Base-by-base conservation (phyloP, 2,329 filamentous ascomycete genomes). In the Colletotrichum chrysophilum region DNA sequence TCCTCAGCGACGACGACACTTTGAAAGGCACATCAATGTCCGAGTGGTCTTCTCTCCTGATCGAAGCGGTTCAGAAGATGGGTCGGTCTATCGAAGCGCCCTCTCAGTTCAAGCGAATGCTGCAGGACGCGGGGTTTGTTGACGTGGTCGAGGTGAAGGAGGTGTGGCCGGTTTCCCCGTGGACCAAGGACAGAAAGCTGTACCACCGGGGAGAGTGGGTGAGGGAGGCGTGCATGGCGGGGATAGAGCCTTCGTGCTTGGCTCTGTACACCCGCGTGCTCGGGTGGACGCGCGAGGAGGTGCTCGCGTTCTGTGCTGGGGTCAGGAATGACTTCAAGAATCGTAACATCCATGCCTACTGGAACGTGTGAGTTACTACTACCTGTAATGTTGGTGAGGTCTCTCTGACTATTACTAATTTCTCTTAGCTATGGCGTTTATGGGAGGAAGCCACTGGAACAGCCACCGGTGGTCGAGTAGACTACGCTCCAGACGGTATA, bases 161-260 rank as follows among this genome's bases (percentile, higher is more conserved):
- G 77, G 88, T 86, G 79, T 87, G 89, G 82, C 89, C 90, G 0
- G 84, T 85, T 34, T 89, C 88, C 77, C 80, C 84, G 9, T 92
- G 90, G 89, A 86, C 89, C 0, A 30, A 5, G n/a, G 87, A 90
- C 52, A 82, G 83, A 8, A 85, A 86, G 28, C 84, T 88, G 67
- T 91, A 90, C 79, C 86, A 90, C 61, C 79, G 90, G 2, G 89
- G 67, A 9, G n/a, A 14, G n/a, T 77, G 73, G 76, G 80, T 78
- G 10, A 70, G 79, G 14, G 80, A 81, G 58, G 83, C 83, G 58
- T 78, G 84, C n/a, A 24, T 75, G 56, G 72, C 71, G 81, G 0
- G 85, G 80, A 2, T 79, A 85, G 24, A 85, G 81, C 30, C 80
- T 3, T 81, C 85, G 30, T 81, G 79, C 7, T 78, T 85, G 66